A percentile compares a stretch with the other conserved stretches of the same genome.
These are phyloP conservation scores for Prunus fruticosa DNA, from an alignment of 306 rosid genomes.

Conservation along the genomic window DNA sequence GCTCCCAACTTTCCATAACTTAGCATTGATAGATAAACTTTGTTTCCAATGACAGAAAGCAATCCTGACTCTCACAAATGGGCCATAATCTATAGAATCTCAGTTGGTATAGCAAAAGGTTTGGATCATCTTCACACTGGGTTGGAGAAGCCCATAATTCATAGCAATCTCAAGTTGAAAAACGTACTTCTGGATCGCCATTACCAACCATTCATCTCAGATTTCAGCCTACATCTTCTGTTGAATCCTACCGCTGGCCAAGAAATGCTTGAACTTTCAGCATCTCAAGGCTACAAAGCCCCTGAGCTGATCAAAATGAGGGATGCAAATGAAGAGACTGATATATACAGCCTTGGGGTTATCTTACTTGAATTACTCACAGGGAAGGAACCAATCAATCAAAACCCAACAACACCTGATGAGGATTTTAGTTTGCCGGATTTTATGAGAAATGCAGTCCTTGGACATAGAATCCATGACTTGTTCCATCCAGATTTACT, in stretches of 20 bases:
- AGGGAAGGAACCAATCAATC: constrained; percentile 72
- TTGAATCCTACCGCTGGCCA: constrained; percentile 71
- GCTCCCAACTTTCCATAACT: background rate
- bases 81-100: constrained; percentile 56
- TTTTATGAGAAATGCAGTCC: constrained; percentile 72
- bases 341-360: constrained; percentile 78
- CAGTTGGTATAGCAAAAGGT: constrained; percentile 73
- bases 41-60: constrained; percentile 50
- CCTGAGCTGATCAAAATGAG: constrained; percentile 88
- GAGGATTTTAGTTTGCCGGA: constrained; percentile 86
- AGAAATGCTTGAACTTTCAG: constrained; percentile 82
- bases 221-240: constrained; percentile 76
- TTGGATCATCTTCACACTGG: constrained; percentile 78
- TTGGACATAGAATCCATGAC: constrained; percentile 69
- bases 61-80: constrained; percentile 63
- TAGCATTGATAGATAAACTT: constrained; percentile 13
- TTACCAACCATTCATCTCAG: constrained; percentile 60
- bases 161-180: constrained; percentile 84
- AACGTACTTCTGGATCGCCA: constrained; percentile 69
- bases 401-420: constrained; percentile 67
- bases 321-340: constrained; percentile 64
- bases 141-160: constrained; percentile 58
- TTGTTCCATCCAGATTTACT: constrained; percentile 82
- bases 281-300: constrained; percentile 77
- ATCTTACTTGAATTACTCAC: constrained; percentile 80